These are phyloP conservation scores for Camellia oleifera DNA, from an alignment of 179 eudicot species.

Conservation along the genomic window DNA sequence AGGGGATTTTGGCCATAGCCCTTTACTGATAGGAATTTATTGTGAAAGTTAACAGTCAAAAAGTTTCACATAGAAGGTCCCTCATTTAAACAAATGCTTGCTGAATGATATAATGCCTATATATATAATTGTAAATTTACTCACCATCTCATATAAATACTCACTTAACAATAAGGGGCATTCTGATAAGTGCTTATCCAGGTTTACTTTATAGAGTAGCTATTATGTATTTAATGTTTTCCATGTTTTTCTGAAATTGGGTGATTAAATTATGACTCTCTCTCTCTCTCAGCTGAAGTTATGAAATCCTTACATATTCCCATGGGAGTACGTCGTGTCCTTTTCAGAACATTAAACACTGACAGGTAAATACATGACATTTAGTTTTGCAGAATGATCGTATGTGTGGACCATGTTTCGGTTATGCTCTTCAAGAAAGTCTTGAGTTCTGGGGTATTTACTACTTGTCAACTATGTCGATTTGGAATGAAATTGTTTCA, in stretches of 20 bases:
- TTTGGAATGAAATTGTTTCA: constrained; percentile 9
- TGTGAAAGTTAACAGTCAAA: no score
- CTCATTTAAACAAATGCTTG: no score
- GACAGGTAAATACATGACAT: constrained; percentile 54
- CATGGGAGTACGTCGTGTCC: constrained; percentile 83
- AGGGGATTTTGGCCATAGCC: no score
- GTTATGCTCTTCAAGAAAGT: not conserved
- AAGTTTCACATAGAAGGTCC: no score
- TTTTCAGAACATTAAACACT: constrained; percentile 86
- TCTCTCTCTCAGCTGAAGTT: constrained; percentile 52
- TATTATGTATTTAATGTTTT: not conserved
- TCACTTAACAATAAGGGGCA: not conserved
- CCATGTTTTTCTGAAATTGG: not conserved
- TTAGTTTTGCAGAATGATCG: not conserved
- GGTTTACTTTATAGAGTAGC: not conserved
- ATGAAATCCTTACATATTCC: constrained; percentile 83
- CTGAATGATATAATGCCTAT: no score
- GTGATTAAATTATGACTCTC: not conserved
- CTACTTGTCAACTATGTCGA: not conserved
- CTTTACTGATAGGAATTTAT: no score
- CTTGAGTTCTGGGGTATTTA: not conserved
- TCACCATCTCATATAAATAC: no score
- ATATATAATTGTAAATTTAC: no score
- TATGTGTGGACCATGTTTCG: not conserved
- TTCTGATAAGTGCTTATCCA: not conserved